Base-by-base conservation (phyloP, 352 stramenopile genomes). In the Plasmopara muralis region DNA sequence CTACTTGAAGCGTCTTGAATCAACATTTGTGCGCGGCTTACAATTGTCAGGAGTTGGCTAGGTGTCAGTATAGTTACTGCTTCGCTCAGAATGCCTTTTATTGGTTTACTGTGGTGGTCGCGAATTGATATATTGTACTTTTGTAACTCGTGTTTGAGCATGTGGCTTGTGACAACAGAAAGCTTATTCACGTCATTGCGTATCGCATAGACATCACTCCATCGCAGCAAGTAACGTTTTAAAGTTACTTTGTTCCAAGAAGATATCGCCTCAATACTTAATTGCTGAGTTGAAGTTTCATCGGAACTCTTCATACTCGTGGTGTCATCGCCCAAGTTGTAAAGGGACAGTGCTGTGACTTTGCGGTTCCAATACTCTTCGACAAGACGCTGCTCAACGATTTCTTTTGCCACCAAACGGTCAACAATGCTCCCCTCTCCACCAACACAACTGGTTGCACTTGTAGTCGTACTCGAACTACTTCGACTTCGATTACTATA, bases 401-500 rank as follows among this genome's bases (percentile, higher is more conserved):
- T 63, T 43, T 64, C 59, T 9, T 60, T 47, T 28, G 44, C 51
- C 33, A 60, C 47, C 14, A 66, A 29, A 15, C 44, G 28, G 39
- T 66, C 59, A 47, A 60, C 52, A 29, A 13, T 18, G 13, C 0
- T 52, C 15, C 13, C 25, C 12, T 55, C 40, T 20, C 8, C 2
- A 47, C 42, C 45, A 6, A 14, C 0, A 20, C 33, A 31, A 37
- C 31, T 13, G 15, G 18, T 28, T 30, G 53, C 16, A 51, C 47
- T 16, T 47, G 38, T 6, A 31, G 28, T 47, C 37, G 55, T 43
- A 38, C 50, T 68, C 43, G 68, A 45, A 50, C 63, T 56, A 5
- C 55, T 54, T 55, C 66, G 66, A 16, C 50, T 72, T 60, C 60
- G 58, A 47, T 87, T 74, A 20, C 74, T 80, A 31, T 89, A 89